Conservation (phyloP, 1,284 basidiomycete genomes). For the Moesziomyces globuligerus region DNA sequence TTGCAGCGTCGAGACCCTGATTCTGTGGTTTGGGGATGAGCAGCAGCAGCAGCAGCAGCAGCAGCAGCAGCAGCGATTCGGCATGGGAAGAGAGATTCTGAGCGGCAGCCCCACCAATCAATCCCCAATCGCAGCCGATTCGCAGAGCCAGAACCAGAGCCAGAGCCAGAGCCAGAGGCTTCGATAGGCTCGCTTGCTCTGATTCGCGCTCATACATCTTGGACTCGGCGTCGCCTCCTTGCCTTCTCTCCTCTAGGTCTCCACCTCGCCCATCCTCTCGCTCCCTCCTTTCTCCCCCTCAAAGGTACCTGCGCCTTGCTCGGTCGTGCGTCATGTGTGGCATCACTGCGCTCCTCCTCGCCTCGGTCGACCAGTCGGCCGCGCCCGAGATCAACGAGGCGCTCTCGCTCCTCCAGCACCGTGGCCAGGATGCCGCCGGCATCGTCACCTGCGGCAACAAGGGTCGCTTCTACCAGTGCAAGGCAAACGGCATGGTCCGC, state of each 20-base stretch:
- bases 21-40: too few species aligned
- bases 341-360: slow-evolving; percentile 64
- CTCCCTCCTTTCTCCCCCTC: slow-evolving; percentile 2
- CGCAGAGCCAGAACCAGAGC: too few species aligned
- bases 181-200: not conserved
- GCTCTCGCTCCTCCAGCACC: slow-evolving; percentile 66
- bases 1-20: too few species aligned
- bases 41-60: not conserved
- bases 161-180: not conserved
- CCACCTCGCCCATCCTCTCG: slow-evolving; percentile 27
- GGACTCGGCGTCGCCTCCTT: slow-evolving; percentile 5
- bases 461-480: slow-evolving; percentile 96
- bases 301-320: not conserved
- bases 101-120: not conserved
- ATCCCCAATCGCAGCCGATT: not conserved
- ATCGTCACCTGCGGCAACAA: slow-evolving; percentile 95
- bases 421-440: slow-evolving; percentile 96
- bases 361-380: slow-evolving; percentile 48
- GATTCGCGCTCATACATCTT: not conserved
- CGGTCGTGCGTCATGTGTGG: slow-evolving; percentile 59
- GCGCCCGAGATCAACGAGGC: slow-evolving; percentile 67
- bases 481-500: slow-evolving; percentile 99
- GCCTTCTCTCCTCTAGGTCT: slow-evolving; percentile 33
- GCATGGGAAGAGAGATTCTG: too few species aligned
- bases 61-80: not conserved